Base-by-base conservation (phyloP, 148 eudicot species). In the Rhododendron simsii region DNA sequence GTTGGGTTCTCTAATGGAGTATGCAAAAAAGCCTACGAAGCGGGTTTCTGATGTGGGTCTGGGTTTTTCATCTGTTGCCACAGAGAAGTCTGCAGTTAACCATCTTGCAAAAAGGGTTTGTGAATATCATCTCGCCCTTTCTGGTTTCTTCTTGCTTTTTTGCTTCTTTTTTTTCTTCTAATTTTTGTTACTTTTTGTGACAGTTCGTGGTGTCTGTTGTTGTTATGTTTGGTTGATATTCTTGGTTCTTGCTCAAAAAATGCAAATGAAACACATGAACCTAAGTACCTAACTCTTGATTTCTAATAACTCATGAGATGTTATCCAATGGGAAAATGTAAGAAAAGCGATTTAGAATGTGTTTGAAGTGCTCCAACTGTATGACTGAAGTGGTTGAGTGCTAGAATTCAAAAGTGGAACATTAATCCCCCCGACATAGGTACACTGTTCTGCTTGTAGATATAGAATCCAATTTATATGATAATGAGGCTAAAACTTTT, bases 101-200 rank as follows among this genome's bases (percentile, higher is more conserved):
- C 85, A 59, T 61, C 85, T 63, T 55, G 77, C 82, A 33, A 71
- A 41, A 65, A 81, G 83, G 85, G 87, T 88, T 86, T 45, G 90
- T 83, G 45, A 39, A 74, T 30, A 13, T 28, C 77, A 82, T 78
- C 10, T 78, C 9, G 30, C 41, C 21, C 81, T 63, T 15, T 7
- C 28, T 47, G 73, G 47, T 57, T 6, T 81, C 15, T 30, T 71
- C 77, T 71, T 30, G 77, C 18, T 71, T 71, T 14, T 35, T 35
- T 28, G 35, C 15, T 71, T 71, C 12, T 28, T 28, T 30, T 28
- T 71, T 28, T 28, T 28, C 14, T 33, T n/a, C 45, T 57, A 26
- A 18, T 28, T 53, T 11, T 35, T n/a, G 41, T 20, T 75, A 11
- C 76, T 15, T 71, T 4, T 28, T 3, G 28, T 23, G 61, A 57